Percentiles rank a stretch among this genome's conserved stretches.
Evolutionary conservation across 306 rosid genomes (phyloP).

Genomic region (Castanospermum australe): DNA sequence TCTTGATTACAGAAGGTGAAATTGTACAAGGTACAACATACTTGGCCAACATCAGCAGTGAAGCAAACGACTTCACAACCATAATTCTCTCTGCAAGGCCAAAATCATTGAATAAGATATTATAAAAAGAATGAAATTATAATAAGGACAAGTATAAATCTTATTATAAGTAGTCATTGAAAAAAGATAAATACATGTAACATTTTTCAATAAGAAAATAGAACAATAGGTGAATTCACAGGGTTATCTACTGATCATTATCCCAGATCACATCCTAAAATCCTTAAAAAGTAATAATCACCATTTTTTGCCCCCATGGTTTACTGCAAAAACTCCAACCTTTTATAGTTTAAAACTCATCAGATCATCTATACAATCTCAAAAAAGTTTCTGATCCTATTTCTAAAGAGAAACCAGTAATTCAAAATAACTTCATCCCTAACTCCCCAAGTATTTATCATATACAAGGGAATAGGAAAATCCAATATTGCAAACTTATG

Average conservation of each 20-base stretch:
- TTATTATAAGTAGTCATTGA: neutral
- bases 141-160: neutral
- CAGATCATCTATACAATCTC: neutral
- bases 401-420: neutral
- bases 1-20: neutral
- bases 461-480: neutral
- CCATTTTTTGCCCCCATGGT: neutral
- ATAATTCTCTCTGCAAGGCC: slow-evolving; percentile 86
- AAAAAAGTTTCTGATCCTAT: neutral
- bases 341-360: neutral
- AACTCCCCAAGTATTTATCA: neutral
- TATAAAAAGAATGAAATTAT: neutral
- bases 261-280: neutral
- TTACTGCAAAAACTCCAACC: neutral
- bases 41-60: slow-evolving; percentile 99
- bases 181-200: neutral
- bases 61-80: slow-evolving; percentile 97
- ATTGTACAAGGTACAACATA: slow-evolving; percentile 34
- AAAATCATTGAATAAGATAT: slow-evolving; percentile 14
- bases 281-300: neutral
- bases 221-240: neutral
- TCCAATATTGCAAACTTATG: neutral
- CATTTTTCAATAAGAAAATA: neutral
- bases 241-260: neutral
- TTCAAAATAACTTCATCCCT: neutral